phyloP scores from a whole-genome alignment of 768 basidiomycete species.

The Tephrocybe sp. region DNA sequence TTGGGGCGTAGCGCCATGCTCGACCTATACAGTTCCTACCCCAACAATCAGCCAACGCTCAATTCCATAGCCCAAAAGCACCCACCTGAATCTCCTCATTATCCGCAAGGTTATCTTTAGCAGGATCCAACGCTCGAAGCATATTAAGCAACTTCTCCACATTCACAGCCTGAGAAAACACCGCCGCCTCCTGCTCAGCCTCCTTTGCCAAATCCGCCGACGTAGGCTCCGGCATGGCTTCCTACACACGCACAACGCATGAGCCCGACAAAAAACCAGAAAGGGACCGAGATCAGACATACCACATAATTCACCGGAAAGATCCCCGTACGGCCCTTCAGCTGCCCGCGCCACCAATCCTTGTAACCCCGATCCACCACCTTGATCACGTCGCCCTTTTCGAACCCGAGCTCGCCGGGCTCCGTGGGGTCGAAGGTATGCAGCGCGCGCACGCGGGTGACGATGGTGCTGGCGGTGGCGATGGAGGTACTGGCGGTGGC shows the following conservation, averaged over 20 bases:
- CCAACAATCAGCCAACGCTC: not conserved
- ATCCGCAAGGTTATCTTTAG: conserved; percentile 84
- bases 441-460: conserved; percentile 85
- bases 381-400: conserved; percentile 91
- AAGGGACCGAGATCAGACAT: conserved; percentile 27
- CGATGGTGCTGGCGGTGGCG: conserved; percentile 35
- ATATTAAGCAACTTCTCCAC: conserved; percentile 80
- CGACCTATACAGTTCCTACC: conserved; percentile 84
- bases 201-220: conserved; percentile 75
- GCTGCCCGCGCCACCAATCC: conserved; percentile 96
- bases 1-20: conserved; percentile 90
- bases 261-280: not conserved
- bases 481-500: conserved; percentile 7
- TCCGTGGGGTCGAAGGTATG: conserved; percentile 89
- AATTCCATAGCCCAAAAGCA: conserved; percentile 2
- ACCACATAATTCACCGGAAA: conserved; percentile 98
- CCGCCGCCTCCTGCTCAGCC: conserved; percentile 82
- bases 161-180: conserved; percentile 84
- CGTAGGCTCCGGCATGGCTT: conserved; percentile 84
- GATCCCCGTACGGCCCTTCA: conserved; percentile 88
- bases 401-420: conserved; percentile 87
- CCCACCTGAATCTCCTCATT: conserved; percentile 85
- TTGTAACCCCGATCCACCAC: conserved; percentile 93
- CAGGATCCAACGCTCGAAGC: conserved; percentile 71
- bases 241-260: conserved; percentile 41